Base-by-base conservation (phyloP, 129 eudicot genomes). In the Solidago caesia region DNA sequence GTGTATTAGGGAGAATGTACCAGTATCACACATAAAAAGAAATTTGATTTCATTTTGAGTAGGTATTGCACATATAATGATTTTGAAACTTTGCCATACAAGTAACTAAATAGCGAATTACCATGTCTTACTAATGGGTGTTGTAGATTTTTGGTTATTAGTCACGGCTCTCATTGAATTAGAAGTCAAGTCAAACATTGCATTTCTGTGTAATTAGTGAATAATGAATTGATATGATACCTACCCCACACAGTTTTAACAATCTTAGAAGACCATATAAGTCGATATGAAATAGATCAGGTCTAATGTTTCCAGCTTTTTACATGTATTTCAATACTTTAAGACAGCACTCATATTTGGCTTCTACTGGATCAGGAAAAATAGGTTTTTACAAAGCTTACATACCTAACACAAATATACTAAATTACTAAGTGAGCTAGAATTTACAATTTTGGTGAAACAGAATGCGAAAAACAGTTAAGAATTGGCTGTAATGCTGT, bases 371-470 rank as follows among this genome's bases (percentile, higher is more conserved):
- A 73, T 44, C 1, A 64, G 52, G 43, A 61, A 25, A 64, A 41
- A 51, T 15, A 49, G 14, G 65, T 51, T 75, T 39, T 51, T 75
- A 64, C 55, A 49, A 15, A 64, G 71, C 44, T 6, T 21, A 75
- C 15, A 64, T 48, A 42, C 55, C 15, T 9, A 26, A 48, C 14
- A 29, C 12, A 64, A 42, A 63, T 39, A 3, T 29, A 74, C 27
- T 64, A 16, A 29, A 29, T 4, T 5, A 15, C 8, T 41, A 61
- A 29, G 69, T 27, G 29, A 62, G 47, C n/a, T 58, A 7, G n/a
- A n/a, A n/a, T n/a, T n/a, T 4, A 45, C 44, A 60, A 12, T 7
- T 29, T 29, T 48, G 5, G 76, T 57, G 13, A 49, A 64, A 55
- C 12, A 10, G 46, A 62, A 62, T 13, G 33, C 2, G 21, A 62